Conservation (phyloP, 2,329 filamentous ascomycete species). For the Penicillium italicum region DNA sequence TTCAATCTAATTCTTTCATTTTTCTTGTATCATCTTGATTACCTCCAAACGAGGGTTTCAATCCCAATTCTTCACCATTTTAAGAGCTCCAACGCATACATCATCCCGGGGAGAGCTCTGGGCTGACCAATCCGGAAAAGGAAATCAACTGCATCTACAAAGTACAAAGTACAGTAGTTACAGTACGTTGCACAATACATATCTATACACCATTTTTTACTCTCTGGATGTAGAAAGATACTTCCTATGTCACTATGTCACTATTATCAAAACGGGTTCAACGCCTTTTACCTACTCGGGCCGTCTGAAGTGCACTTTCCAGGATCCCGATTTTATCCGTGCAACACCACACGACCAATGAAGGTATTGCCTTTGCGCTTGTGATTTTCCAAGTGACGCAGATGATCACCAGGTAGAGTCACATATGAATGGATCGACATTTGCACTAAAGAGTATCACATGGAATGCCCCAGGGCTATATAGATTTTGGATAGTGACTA, state of each 20-base stretch:
- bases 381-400: constrained; percentile 17
- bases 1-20: background rate
- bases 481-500: too few species aligned
- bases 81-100: constrained; percentile 8
- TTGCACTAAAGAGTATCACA: background rate
- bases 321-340: constrained; percentile 12
- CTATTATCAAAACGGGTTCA: background rate
- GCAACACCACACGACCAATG: constrained; percentile 14
- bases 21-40: background rate
- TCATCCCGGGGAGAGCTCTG: constrained; percentile 12
- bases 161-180: background rate
- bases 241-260: background rate
- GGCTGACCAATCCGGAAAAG: constrained; percentile 17
- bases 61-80: background rate
- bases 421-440: background rate
- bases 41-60: background rate
- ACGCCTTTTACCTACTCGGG: background rate
- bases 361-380: constrained; percentile 6
- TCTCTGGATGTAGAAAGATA: background rate
- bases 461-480: background rate
- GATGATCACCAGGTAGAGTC: constrained; percentile 20
- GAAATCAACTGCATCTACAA: constrained; percentile 2
- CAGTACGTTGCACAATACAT: background rate
- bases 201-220: background rate
- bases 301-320: background rate